phyloP scores from a whole-genome alignment of 768 basidiomycete species.

The Naganishia onofrii region DNA sequence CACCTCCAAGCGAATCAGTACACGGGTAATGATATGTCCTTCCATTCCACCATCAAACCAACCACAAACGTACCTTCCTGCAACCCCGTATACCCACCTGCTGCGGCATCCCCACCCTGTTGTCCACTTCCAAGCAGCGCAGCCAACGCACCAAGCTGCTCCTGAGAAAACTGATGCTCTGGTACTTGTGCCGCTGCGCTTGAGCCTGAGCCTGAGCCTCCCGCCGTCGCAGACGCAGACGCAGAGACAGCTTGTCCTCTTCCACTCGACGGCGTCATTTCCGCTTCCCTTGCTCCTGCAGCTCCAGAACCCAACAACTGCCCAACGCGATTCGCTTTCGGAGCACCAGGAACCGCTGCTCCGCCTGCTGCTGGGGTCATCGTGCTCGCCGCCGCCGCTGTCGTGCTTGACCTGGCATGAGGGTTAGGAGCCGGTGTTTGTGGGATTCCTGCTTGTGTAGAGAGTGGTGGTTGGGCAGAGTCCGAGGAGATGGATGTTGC shows the following conservation, averaged over 20 bases:
- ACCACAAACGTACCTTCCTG: conserved; percentile 18
- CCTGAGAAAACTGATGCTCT: conserved; percentile 15
- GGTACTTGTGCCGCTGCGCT: not conserved
- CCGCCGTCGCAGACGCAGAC: not conserved
- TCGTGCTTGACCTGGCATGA: not conserved
- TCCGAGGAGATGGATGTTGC: conserved; percentile 3
- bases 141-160: conserved; percentile 29
- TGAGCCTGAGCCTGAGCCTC: too few relatives aligned
- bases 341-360: conserved; percentile 2
- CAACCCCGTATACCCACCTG: conserved; percentile 29
- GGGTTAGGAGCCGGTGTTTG: conserved; percentile 24
- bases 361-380: not conserved
- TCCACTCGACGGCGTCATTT: not conserved
- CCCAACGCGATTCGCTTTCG: conserved; percentile 22
- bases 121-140: conserved; percentile 24
- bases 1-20: conserved; percentile 1
- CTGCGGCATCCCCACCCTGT: not conserved
- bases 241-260: not conserved
- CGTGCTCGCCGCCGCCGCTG: not conserved
- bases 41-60: too few relatives aligned
- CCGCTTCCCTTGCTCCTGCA: not conserved
- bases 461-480: conserved; percentile 2
- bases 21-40: too few relatives aligned
- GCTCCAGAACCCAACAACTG: not conserved
- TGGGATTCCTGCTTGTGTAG: not conserved